phyloP scores from a whole-genome alignment of 1,284 basidiomycete genomes.

The Ustilago crameri region DNA sequence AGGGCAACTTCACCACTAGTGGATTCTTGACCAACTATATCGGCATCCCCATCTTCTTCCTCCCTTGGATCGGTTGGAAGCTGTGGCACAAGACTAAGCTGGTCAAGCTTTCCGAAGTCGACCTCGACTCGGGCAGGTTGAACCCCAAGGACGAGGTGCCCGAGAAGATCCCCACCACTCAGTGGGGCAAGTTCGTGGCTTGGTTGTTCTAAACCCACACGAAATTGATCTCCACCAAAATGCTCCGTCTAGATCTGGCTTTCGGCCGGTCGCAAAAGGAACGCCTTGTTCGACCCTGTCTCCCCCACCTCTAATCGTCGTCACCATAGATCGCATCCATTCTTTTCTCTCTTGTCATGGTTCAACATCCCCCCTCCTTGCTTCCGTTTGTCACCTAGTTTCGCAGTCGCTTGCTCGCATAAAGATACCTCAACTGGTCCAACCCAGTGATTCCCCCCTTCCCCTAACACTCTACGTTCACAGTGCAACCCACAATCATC shows the following conservation, averaged over 20 bases:
- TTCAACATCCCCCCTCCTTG: conserved; percentile 19
- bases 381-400: not conserved
- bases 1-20: conserved; percentile 68
- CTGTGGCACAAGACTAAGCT: conserved; percentile 71
- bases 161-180: conserved; percentile 17
- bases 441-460: conserved; percentile 29
- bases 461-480: not conserved
- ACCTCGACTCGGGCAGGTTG: conserved; percentile 73
- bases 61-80: conserved; percentile 77
- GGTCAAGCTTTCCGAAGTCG: conserved; percentile 50
- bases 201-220: conserved; percentile 35
- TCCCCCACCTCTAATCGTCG: not conserved
- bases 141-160: conserved; percentile 26
- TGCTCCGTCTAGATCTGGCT: not conserved
- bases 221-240: not conserved
- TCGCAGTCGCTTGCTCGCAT: not conserved
- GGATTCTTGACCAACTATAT: conserved; percentile 84
- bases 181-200: conserved; percentile 39
- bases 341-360: conserved; percentile 3
- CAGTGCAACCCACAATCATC: not conserved
- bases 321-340: not conserved
- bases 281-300: not conserved
- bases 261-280: conserved; percentile 1
- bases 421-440: conserved; percentile 25
- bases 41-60: conserved; percentile 78